These are phyloP conservation scores for Sarocladium brachiariae DNA, from an alignment of 2,329 filamentous ascomycete genomes.

Conservation along the genomic window DNA sequence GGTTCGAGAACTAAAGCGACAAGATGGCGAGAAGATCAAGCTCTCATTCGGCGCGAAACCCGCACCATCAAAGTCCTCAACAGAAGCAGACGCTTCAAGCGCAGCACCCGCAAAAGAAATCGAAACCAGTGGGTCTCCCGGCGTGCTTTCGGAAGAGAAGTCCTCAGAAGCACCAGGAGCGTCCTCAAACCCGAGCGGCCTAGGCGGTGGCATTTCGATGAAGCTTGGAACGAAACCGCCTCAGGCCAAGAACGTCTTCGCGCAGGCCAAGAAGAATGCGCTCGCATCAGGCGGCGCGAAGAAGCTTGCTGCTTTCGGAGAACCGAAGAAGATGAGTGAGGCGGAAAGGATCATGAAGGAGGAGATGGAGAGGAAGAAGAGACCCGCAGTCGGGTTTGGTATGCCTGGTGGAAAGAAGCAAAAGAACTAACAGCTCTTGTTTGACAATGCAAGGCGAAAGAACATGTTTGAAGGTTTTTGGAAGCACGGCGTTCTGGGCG, in stretches of 20 bases:
- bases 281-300: slow-evolving; percentile 48
- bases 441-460: no score
- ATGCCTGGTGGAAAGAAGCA: slow-evolving; percentile 47
- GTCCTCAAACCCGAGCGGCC: slow-evolving; percentile 25
- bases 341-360: slow-evolving; percentile 85
- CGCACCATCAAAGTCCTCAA: slow-evolving; percentile 14
- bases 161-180: slow-evolving; percentile 11
- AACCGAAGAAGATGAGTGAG: slow-evolving; percentile 79
- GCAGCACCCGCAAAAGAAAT: slow-evolving; percentile 10
- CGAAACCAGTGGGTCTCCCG: slow-evolving; percentile 16
- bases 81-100: neutral
- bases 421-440: slow-evolving; percentile 29
- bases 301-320: slow-evolving; percentile 50
- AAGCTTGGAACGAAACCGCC: slow-evolving; percentile 54
- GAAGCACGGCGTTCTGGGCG: slow-evolving; percentile 2
- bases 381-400: slow-evolving; percentile 38
- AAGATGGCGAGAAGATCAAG: slow-evolving; percentile 70
- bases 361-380: slow-evolving; percentile 70
- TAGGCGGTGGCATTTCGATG: slow-evolving; percentile 46
- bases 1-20: slow-evolving; percentile 46
- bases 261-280: slow-evolving; percentile 60
- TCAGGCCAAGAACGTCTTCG: slow-evolving; percentile 73
- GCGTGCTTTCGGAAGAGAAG: slow-evolving; percentile 12
- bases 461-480: neutral
- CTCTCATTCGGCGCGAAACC: slow-evolving; percentile 55